Base-by-base conservation (phyloP, 2,329 filamentous ascomycete genomes). In the Simplicillium sp. region DNA sequence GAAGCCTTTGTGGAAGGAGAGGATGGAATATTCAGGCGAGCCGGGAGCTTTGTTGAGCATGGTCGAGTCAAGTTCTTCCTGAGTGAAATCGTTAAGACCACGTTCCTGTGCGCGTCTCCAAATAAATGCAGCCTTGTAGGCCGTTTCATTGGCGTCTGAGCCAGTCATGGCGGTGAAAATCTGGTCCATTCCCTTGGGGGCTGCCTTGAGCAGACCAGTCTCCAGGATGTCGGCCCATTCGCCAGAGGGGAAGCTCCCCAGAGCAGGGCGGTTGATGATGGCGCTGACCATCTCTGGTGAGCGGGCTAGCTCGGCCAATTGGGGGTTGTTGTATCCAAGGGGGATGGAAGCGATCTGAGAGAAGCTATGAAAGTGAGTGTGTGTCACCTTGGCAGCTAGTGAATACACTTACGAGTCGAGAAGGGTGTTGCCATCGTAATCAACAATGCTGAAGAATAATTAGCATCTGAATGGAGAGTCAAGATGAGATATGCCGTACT, bases 71-170 rank as follows among this genome's bases (percentile, higher is more conserved):
- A 89, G 70, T 63, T 95, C 89, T 55, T 85, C 78, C 37, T 79
- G 65, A 20, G 84, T 85, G 68, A 94, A 94, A 42, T 90, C 85
- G 42, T 81, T 84, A 32, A 86, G 86, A 50, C 87, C 87, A 47
- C 89, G 85, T 65, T 92, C 78, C 49, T 80, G 73, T 61, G 87
- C 84, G 37, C 85, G 80, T 56, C 83, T 82, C 75, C 83, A 94
- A 82, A 95, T 95, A 68, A 95, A 95, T 37, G 89, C 88, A 7
- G 88, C 88, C 69, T 95, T 95, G 77, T 87, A 95, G 29, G 89
- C 89, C 29, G 86, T 84, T 68, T 95, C 89, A 66, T 95, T 95
- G 64, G 88, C 88, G 56, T 95, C 88, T 16, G 87, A 94, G 46
- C 88, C 88, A 41, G 87, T 79, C 72, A 87, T 84, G 49, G 83